Base-by-base conservation (phyloP, 1,139 yeast species). In the Taphrina confusa region DNA sequence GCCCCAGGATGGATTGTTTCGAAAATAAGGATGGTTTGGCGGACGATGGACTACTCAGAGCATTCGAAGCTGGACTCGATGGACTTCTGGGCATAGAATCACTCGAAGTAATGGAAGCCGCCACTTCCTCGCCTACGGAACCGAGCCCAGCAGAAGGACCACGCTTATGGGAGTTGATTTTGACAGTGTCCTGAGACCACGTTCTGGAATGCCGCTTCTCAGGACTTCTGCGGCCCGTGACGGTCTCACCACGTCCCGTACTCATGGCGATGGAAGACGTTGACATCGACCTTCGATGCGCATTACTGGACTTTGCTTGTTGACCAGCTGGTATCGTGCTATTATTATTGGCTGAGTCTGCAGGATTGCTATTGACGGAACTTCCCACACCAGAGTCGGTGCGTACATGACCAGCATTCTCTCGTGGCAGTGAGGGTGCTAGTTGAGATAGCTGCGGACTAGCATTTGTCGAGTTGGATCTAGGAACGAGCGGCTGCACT, bases 141-240 rank as follows among this genome's bases (percentile, higher is more conserved):
- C 37, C 58, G 36, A 54, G 44, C 8, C 20, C 28, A n/a, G 36
- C 51, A 12, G 58, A 54, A 9, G 34, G 23, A 25, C 36, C 45
- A 1, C 40, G 20, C 11, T 33, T 34, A 11, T 31, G 50, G 11
- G 44, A 22, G 16, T 45, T 31, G 25, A 46, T 44, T 14, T 42
- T 44, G 23, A 34, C 51, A n/a, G 58, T 54, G 16, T 54, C 58
- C n/a, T 54, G 58, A 16, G 58, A 54, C 58, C 58, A 54, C 4
- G 58, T 30, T 9, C 58, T 23, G 9, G 58, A 54, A 25, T 54
- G 58, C 4, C 51, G 51, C 34, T 42, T 42, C 11, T 54, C 58
- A 6, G 56, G 56, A 47, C 52, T 47, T 9, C 40, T 31, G 12
- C 52, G 14, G 28, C 52, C 52, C 12, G 30, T 47, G 28, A 12